These are phyloP conservation scores for Tulasnella sp. DNA, from an alignment of 768 basidiomycete genomes.

Conservation along the genomic window DNA sequence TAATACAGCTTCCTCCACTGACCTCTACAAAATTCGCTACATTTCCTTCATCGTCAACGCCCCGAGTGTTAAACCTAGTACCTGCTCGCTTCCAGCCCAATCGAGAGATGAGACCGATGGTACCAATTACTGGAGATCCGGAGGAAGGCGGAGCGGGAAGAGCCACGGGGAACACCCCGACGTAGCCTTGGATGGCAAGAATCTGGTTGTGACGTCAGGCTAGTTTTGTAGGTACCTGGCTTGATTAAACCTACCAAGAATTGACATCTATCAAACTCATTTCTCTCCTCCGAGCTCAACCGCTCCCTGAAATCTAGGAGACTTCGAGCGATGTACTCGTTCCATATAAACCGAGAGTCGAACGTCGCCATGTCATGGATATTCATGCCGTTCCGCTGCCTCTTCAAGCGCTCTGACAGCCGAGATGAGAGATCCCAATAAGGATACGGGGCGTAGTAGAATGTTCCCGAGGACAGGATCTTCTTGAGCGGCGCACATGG, in stretches of 20 bases:
- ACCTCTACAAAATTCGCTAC: constrained; percentile 97
- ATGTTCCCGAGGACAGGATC: constrained; percentile 83
- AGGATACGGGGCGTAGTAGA: constrained; percentile 81
- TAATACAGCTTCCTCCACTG: constrained; percentile 25
- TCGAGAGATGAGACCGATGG: constrained; percentile 74
- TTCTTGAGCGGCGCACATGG: constrained; percentile 86
- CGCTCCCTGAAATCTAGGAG: constrained; percentile 81
- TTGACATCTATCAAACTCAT: constrained; percentile 71
- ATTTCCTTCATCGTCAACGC: constrained; percentile 91
- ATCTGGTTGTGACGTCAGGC: constrained; percentile 42
- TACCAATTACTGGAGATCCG: constrained; percentile 63
- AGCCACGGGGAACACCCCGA: constrained; percentile 72
- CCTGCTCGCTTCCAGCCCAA: constrained; percentile 94
- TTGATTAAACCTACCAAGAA: constrained; percentile 56
- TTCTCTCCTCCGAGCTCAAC: constrained; percentile 58
- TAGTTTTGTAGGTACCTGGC: neutral
- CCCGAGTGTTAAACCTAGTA: constrained; percentile 93
- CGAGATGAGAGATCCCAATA: constrained; percentile 88
- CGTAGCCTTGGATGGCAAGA: constrained; percentile 89
- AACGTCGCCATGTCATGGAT: constrained; percentile 50
- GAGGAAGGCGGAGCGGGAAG: constrained; percentile 66
- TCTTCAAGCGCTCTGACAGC: constrained; percentile 57
- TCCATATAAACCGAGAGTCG: constrained; percentile 91
- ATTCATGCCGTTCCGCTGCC: constrained; percentile 34
- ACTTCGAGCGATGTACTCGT: constrained; percentile 80